Base-by-base conservation (phyloP, 1,139 yeast genomes). In the Suhomyces choctaworum region DNA sequence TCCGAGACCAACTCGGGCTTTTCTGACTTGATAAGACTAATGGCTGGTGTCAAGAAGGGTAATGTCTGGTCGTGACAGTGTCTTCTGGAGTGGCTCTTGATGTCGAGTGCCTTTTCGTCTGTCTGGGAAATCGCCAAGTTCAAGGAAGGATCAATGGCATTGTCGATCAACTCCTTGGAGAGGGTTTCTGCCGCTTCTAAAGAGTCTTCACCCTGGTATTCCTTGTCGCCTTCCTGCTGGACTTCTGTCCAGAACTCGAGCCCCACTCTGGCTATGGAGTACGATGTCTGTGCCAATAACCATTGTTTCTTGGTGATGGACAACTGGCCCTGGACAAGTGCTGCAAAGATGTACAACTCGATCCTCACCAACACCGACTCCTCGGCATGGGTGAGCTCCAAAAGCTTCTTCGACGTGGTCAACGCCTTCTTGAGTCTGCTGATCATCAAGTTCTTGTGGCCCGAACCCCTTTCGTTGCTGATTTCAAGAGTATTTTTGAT, bases 351-450 rank as follows among this genome's bases (percentile, higher is more conserved):
- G 42, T 73, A 70, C n/a, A 77, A 47, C 58, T 88, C 95, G 22
- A 84, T 54, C 39, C 66, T 58, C 25, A 60, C 66, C 9, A 52
- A 34, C 8, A 50, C 47, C 51, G 64, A 39, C 34, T 42, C 29
- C 52, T 73, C 61, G 29, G 63, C 55, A 10, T 49, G 41, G n/a
- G 71, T 61, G 6, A 79, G 52, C 1, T 57, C 56, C 21, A 76
- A 56, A 25, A 87, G 57, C 24, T 66, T 66, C 27, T 64, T 58
- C 21, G 74, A 64, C 36, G 70, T 67, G 33, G 59, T 56, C 22
- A 72, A 60, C 1, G 92, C 80, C 55, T 77, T 82, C 53, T 82
- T 85, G 45, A 84, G 72, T 58, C 86, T 84, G 24, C 90, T 76
- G 10, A 72, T 55, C 52, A 85, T 66, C 41, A 84, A 74, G 40